Conservation (phyloP, 306 rosid genomes). For the Prunus salicina region DNA sequence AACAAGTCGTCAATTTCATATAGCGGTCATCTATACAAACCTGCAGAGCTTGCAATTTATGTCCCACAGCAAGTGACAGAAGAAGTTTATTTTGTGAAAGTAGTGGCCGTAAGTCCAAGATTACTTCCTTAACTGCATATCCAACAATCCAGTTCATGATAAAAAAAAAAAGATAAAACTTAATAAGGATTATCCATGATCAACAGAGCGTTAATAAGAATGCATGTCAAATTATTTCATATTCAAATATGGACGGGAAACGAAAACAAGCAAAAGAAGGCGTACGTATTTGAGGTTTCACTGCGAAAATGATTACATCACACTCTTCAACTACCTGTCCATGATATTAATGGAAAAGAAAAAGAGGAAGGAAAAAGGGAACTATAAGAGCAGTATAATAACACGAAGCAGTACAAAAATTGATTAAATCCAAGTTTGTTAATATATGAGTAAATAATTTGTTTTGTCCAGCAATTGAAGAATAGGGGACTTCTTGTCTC, state of each 20-base stretch:
- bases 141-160: background rate
- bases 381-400: background rate
- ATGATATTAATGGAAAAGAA: background rate
- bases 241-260: background rate
- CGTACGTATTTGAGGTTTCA: slow-evolving; percentile 71
- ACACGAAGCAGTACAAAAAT: background rate
- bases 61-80: slow-evolving; percentile 1
- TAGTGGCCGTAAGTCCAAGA: background rate
- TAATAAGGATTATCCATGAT: background rate
- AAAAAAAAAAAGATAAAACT: background rate
- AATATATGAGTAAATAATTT: background rate
- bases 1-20: background rate
- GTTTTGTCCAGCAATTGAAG: background rate
- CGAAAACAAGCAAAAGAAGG: background rate
- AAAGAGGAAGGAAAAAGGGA: background rate
- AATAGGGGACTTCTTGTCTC: background rate
- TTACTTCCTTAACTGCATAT: slow-evolving; percentile 1
- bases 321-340: slow-evolving; percentile 59
- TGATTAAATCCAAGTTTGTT: background rate
- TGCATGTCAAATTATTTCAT: background rate
- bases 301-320: slow-evolving; percentile 63
- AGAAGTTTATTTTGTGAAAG: background rate
- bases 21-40: background rate
- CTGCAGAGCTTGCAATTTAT: background rate
- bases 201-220: background rate